Conservation (phyloP, 495 filamentous ascomycete genomes). For the Xanthoparmelia taractica region DNA sequence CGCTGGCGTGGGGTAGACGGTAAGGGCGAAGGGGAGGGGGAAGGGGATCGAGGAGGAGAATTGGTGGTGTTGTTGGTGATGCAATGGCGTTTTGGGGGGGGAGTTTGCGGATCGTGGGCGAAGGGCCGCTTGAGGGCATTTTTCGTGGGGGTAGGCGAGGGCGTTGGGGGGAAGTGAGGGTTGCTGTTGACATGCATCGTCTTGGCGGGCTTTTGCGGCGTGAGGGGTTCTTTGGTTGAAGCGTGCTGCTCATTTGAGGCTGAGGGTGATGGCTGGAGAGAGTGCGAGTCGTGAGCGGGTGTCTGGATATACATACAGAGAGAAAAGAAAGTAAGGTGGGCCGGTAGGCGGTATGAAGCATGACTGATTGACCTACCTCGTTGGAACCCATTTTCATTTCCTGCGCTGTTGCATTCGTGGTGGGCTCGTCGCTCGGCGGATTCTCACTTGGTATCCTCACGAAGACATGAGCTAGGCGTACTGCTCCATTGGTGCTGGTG, state of each 20-base stretch:
- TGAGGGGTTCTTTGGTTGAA: neutral
- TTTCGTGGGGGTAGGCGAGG: neutral
- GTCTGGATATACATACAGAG: neutral
- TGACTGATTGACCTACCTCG: too few relatives aligned
- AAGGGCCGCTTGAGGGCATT: conserved; percentile 2
- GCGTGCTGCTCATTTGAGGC: neutral
- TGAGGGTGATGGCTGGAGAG: neutral
- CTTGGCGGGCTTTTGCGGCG: neutral
- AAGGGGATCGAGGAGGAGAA: neutral
- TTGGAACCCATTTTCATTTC: neutral
- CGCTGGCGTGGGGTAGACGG: neutral
- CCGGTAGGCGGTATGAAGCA: fast-evolving
- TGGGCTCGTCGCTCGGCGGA: neutral
- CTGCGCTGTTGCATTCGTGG: neutral
- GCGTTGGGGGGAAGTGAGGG: neutral
- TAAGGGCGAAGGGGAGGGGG: neutral
- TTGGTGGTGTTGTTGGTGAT: too few relatives aligned
- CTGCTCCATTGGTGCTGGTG: neutral
- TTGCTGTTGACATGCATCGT: too few relatives aligned
- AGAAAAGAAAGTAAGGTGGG: neutral
- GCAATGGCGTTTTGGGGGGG: neutral
- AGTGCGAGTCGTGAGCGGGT: neutral
- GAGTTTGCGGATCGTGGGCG: neutral
- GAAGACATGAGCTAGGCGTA: neutral
- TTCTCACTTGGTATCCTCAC: neutral